These are phyloP conservation scores for Pisolithus sp. DNA, from an alignment of 768 basidiomycete genomes.

Conservation along the genomic window DNA sequence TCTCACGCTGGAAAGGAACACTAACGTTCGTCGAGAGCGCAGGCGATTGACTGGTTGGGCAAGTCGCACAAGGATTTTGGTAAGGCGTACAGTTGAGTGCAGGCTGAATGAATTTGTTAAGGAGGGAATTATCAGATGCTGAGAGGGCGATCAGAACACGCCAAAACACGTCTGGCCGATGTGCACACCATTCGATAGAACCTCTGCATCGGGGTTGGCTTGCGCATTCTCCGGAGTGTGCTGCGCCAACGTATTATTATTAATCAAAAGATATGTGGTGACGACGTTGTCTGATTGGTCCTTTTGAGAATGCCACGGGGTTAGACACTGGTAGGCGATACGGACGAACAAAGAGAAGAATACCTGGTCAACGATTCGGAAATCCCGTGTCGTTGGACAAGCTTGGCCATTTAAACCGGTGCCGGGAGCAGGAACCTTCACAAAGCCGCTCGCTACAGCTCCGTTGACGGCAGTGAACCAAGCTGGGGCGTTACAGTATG, in stretches of 20 bases:
- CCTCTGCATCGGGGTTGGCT: constrained; percentile 18
- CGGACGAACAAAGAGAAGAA: not conserved
- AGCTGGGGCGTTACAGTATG: constrained; percentile 18
- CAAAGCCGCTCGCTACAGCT: constrained; percentile 15
- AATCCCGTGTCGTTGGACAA: constrained; percentile 22
- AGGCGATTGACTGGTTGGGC: constrained; percentile 11
- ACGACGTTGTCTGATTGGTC: constrained; percentile 25
- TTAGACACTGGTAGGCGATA: not conserved
- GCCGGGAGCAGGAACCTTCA: constrained; percentile 16
- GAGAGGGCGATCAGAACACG: not conserved
- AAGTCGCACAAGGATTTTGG: constrained; percentile 23
- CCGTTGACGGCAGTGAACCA: constrained; percentile 18
- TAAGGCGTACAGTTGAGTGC: constrained; percentile 18
- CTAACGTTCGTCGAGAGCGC: constrained; percentile 20
- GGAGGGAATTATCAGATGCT: constrained; percentile 23
- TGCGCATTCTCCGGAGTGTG: constrained; percentile 20
- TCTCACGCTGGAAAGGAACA: not conserved
- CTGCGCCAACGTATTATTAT: constrained; percentile 17
- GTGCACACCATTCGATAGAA: constrained; percentile 18
- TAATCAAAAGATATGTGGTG: constrained; percentile 22
- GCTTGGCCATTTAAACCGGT: constrained; percentile 14
- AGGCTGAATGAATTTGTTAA: constrained; percentile 21
- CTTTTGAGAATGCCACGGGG: constrained; percentile 4
- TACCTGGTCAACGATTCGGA: constrained; percentile 23
- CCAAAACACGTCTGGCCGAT: not conserved